Percentiles rank a stretch among this genome's conserved stretches.
Conservation (phyloP, 2,329 filamentous ascomycete genomes). For the Thermothelomyces thermophilus region DNA sequence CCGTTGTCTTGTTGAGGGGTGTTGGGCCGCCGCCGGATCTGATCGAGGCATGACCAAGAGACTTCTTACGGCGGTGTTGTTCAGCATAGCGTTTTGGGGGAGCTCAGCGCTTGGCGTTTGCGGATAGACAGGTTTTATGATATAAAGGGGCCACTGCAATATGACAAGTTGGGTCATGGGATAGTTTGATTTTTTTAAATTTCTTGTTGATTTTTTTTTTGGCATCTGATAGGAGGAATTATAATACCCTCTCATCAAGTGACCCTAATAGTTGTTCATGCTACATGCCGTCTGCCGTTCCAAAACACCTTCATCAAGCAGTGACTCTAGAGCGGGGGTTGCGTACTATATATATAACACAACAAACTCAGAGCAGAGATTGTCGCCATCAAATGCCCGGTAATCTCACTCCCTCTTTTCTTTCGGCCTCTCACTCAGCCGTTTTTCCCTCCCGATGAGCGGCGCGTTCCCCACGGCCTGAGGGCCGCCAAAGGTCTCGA, state of each 20-base stretch:
- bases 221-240: no score
- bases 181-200: no score
- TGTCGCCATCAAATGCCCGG: neutral
- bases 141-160: no score
- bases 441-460: constrained; percentile 45
- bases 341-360: neutral
- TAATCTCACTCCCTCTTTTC: constrained; percentile 34
- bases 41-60: constrained; percentile 46
- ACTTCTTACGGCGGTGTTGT: constrained; percentile 7
- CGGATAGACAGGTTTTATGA: constrained; percentile 11
- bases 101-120: constrained; percentile 3
- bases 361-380: neutral
- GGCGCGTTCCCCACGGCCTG: constrained; percentile 50
- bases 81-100: constrained; percentile 13
- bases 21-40: constrained; percentile 73
- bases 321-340: no score
- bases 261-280: no score
- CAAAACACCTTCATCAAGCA: no score
- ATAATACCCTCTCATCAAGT: no score
- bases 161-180: no score
- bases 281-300: no score
- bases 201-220: no score
- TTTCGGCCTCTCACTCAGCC: constrained; percentile 34
- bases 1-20: constrained; percentile 78
- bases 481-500: constrained; percentile 63